Percentiles rank a stretch among this genome's conserved stretches.
Conservation (phyloP, 2,329 filamentous ascomycete species). For the Stachybotrys echinatus region DNA sequence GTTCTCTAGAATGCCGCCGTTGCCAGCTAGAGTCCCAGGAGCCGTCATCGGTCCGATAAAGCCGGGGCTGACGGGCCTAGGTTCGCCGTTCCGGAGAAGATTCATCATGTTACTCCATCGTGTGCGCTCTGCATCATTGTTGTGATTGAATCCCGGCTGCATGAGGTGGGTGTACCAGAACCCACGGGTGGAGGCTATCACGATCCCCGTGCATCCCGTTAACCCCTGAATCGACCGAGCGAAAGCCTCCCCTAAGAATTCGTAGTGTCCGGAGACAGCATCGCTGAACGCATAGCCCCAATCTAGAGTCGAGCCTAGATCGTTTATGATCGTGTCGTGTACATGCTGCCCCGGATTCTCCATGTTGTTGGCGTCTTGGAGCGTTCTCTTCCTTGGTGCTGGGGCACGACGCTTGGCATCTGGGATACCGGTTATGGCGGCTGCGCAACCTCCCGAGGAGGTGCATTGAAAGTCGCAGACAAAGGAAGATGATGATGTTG, state of each 20-base stretch:
- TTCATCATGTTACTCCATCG: neutral
- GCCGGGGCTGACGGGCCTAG: neutral
- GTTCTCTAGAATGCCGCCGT: neutral
- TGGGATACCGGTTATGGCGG: neutral
- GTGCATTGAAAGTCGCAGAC: neutral
- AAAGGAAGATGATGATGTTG: neutral
- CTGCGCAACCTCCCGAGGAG: neutral
- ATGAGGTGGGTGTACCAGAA: neutral
- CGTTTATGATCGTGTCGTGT: neutral
- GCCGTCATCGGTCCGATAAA: neutral
- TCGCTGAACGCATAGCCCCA: neutral
- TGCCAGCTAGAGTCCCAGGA: neutral
- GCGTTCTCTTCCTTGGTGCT: neutral
- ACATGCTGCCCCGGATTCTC: neutral
- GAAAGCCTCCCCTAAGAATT: neutral
- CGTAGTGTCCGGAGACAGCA: neutral
- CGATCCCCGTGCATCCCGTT: neutral
- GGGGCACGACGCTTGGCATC: neutral
- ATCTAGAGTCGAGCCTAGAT: neutral
- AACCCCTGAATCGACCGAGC: neutral
- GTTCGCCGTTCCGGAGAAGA: neutral
- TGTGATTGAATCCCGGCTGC: neutral
- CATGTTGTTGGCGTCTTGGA: neutral
- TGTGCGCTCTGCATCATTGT: neutral
- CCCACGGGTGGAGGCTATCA: neutral